These are phyloP conservation scores for Didymella pomorum DNA, from an alignment of 2,329 filamentous ascomycete genomes.

Conservation along the genomic window DNA sequence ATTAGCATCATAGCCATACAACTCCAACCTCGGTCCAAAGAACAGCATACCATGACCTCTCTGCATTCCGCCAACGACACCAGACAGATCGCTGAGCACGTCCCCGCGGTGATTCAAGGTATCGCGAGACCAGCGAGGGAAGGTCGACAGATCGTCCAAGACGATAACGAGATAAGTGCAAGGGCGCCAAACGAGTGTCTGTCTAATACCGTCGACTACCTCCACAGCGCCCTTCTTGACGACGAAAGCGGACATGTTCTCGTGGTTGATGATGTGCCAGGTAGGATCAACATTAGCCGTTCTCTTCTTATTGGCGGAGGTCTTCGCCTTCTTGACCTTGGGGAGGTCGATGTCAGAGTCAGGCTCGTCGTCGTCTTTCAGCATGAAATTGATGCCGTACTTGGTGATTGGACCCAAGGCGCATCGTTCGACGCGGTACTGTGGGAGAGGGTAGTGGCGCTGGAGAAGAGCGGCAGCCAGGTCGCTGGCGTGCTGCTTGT, in stretches of 20 bases:
- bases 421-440: slow-evolving; percentile 26
- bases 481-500: slow-evolving; percentile 29
- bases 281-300: background rate
- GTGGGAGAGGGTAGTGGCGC: slow-evolving; percentile 36
- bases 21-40: slow-evolving; percentile 35
- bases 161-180: slow-evolving; percentile 37
- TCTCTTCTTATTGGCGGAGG: background rate
- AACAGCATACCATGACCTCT: slow-evolving; percentile 35
- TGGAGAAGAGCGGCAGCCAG: slow-evolving; percentile 30
- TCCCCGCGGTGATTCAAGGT: slow-evolving; percentile 31
- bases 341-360: slow-evolving; percentile 14
- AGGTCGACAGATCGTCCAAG: slow-evolving; percentile 32
- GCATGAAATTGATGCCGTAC: slow-evolving; percentile 26
- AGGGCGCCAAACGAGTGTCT: slow-evolving; percentile 5
- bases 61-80: slow-evolving; percentile 23
- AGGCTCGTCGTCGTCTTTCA: slow-evolving; percentile 16
- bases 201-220: background rate
- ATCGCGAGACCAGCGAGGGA: slow-evolving; percentile 15
- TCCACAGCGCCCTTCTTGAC: slow-evolving; percentile 18
- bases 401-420: slow-evolving; percentile 20
- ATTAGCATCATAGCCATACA: slow-evolving; percentile 33
- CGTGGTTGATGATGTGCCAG: slow-evolving; percentile 23
- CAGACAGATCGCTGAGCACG: slow-evolving; percentile 31
- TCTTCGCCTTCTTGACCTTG: slow-evolving; percentile 11
- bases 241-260: slow-evolving; percentile 30